phyloP scores from a whole-genome alignment of 2,329 filamentous ascomycete species.

The Fusarium acutatum region DNA sequence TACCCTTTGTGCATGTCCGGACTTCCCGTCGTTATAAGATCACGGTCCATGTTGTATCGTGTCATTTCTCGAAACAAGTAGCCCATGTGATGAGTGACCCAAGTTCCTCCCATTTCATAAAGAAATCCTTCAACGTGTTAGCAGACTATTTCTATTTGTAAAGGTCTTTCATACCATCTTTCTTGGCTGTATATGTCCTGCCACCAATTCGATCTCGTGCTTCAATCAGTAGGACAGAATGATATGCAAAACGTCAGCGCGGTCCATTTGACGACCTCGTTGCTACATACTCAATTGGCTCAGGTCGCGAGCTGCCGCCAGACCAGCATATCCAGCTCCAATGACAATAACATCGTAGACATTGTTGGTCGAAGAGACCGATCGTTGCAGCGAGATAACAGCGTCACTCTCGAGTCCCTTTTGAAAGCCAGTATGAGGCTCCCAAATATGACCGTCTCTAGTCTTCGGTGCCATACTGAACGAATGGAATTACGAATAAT shows the following conservation, averaged over 20 bases:
- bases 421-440: neutral
- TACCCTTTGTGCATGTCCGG: neutral
- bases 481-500: accelerated
- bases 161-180: too few relatives aligned
- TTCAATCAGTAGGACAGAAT: neutral
- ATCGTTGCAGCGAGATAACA: neutral
- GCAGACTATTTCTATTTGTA: too few relatives aligned
- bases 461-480: neutral
- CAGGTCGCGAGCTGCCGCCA: neutral
- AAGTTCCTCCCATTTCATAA: neutral
- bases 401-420: neutral
- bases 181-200: neutral
- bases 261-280: accelerated
- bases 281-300: neutral
- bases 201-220: neutral
- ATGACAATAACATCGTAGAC: neutral
- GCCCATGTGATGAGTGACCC: neutral
- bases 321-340: neutral
- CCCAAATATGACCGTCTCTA: neutral
- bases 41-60: neutral
- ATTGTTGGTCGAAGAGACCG: accelerated
- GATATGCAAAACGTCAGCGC: neutral
- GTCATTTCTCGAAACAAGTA: neutral
- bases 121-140: too few relatives aligned
- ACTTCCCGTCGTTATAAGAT: neutral